Base-by-base conservation (phyloP, 192 early-diverging fungal genomes). In the Bifiguratus adelaidae region DNA sequence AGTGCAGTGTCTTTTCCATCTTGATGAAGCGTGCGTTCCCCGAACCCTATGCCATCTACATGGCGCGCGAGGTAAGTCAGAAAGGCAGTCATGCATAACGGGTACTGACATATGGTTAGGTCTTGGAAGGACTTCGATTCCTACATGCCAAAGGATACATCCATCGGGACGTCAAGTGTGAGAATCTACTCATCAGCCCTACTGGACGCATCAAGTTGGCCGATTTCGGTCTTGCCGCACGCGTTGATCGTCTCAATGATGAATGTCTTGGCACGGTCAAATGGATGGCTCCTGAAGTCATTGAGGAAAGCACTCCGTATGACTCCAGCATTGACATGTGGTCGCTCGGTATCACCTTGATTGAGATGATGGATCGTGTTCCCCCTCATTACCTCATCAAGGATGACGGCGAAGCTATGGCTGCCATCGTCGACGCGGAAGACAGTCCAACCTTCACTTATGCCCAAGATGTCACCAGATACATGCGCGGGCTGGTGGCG, bases 311-410 rank as follows among this genome's bases (percentile, higher is more conserved):
- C 18, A n/a, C 6, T 20, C 12, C 46, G 9, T 65, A 65, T 43
- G 45, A 49, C 23, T 55, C 58, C 41, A 58, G 54, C 42, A 48
- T 58, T 18, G 62, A 65, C 28, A 18, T 65, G 13, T 65, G 62
- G 62, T 58, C 56, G 6, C 32, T 65, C 18, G 62, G 62, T 1
- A 65, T 65, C 30, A 65, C 62, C n/a, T 15, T 58, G 13, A 65
- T 65, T 42, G 62, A 65, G 37, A 65, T 65, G 62, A 65, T 65
- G 62, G 62, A 65, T 29, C 62, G 62, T 46, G 62, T 65, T 15
- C 62, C 62, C 1, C 62, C 62, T 20, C 62, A 58, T 34, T 65
- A 65, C 18, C 22, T 20, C 22, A 7, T 38, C 5, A 21, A 38
- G 37, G 16, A 38, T 20, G 22, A 15, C 37, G 37, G 37, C 37